Evolutionary conservation across 2,329 filamentous ascomycete genomes (phyloP).

Genomic region (Fusarium continuum): DNA sequence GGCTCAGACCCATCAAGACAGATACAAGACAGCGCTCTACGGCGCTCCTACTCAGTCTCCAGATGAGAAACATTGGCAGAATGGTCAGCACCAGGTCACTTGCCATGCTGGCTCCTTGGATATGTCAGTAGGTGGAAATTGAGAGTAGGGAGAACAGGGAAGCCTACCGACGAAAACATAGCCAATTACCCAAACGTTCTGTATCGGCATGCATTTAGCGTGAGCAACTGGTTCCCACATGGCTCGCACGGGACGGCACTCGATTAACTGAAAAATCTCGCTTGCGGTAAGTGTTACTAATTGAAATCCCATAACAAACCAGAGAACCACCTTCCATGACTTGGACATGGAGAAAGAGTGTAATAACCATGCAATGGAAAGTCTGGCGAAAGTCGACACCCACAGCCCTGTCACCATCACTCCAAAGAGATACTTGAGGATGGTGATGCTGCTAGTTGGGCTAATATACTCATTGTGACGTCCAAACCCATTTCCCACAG

Average conservation of each 20-base stretch:
- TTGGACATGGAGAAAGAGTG: not conserved
- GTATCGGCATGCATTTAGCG: not conserved
- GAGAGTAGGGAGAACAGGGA: not conserved
- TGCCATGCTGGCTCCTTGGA: not conserved
- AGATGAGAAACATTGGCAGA: constrained; percentile 2
- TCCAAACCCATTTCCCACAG: not conserved
- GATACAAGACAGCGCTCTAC: not conserved
- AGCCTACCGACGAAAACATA: not conserved
- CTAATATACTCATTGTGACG: not conserved
- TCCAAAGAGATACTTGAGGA: not conserved
- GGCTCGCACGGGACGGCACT: not conserved
- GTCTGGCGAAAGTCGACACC: not conserved
- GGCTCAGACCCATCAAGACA: constrained; percentile 1
- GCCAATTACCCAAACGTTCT: not conserved
- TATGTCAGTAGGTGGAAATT: not conserved
- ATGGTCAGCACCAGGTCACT: not conserved
- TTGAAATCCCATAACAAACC: not conserved
- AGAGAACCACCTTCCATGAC: not conserved
- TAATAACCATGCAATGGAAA: not conserved
- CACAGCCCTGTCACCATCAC: not conserved
- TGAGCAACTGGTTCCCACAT: not conserved
- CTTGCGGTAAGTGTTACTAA: not conserved
- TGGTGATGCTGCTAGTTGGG: no score
- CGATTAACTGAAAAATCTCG: not conserved
- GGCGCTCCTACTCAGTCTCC: not conserved